Conservation (phyloP, 2,329 filamentous ascomycete genomes). For the Ascochyta clinopodiicola region DNA sequence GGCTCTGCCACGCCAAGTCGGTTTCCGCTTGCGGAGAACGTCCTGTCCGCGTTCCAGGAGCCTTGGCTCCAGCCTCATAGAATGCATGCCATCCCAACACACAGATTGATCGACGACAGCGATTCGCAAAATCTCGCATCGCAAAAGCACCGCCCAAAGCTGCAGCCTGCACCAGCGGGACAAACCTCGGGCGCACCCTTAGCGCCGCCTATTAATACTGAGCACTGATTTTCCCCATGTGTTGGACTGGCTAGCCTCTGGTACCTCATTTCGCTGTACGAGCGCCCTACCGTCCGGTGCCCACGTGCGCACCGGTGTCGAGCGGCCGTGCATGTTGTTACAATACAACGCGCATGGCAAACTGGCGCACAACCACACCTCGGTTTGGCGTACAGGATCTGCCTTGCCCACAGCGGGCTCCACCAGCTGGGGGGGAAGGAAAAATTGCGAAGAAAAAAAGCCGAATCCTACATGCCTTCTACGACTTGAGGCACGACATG, state of each 20-base stretch:
- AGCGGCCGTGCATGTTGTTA: background rate
- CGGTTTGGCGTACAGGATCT: constrained; percentile 1
- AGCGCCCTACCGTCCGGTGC: background rate
- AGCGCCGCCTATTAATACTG: constrained; percentile 2
- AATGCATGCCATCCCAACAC: constrained; percentile 3
- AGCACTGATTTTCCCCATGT: constrained; percentile 4
- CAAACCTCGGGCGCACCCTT: background rate
- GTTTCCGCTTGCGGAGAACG: constrained; percentile 1
- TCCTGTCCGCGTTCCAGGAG: constrained; percentile 7
- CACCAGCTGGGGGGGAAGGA: background rate
- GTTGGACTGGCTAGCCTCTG: background rate
- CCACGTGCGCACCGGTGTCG: constrained; percentile 7
- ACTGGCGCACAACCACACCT: background rate
- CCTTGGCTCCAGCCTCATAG: constrained; percentile 1
- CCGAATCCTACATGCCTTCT: background rate
- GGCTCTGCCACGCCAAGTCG: background rate
- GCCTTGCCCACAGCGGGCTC: background rate
- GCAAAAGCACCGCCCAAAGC: background rate
- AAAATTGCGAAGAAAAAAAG: background rate
- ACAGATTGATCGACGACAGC: constrained; percentile 4
- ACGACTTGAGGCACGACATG: constrained; percentile 2
- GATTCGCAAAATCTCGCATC: constrained; percentile 1
- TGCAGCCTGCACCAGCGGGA: background rate
- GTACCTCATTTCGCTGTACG: constrained; percentile 16
- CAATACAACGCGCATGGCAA: background rate